Conservation (phyloP, 2,329 filamentous ascomycete genomes). For the Venturia asperata region DNA sequence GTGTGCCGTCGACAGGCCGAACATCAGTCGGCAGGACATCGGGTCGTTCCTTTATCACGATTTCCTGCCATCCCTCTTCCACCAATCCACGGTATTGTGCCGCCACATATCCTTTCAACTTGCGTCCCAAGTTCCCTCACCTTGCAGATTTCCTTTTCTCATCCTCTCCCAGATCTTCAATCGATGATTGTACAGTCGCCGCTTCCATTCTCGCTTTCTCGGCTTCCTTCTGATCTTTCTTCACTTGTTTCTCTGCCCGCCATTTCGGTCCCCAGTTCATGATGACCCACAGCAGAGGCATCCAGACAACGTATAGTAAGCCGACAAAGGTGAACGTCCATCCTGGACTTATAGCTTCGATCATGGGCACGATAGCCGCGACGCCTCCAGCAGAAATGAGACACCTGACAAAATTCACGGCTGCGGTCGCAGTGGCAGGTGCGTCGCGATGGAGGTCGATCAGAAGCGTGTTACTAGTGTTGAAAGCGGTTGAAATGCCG, state of each 20-base stretch:
- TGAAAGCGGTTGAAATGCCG: slow-evolving; percentile 54
- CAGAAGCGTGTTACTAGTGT: slow-evolving; percentile 36
- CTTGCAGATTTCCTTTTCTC: neutral
- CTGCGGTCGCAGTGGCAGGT: slow-evolving; percentile 56
- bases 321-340: slow-evolving; percentile 36
- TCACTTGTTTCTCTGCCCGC: slow-evolving; percentile 13
- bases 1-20: neutral
- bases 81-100: neutral
- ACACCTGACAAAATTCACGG: slow-evolving; percentile 58
- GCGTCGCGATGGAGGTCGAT: slow-evolving; percentile 46
- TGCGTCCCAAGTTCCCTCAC: neutral
- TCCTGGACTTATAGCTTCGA: slow-evolving; percentile 50
- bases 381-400: slow-evolving; percentile 54
- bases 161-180: neutral
- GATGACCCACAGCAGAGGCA: slow-evolving; percentile 17
- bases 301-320: slow-evolving; percentile 14
- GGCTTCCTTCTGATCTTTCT: slow-evolving; percentile 9
- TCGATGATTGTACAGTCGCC: neutral
- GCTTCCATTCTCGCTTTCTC: slow-evolving; percentile 12
- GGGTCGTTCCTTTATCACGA: neutral
- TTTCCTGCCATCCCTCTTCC: neutral
- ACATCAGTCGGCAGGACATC: neutral
- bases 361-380: slow-evolving; percentile 54
- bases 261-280: slow-evolving; percentile 16
- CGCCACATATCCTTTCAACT: neutral